These are phyloP conservation scores for Nicotiana benthamiana DNA, from an alignment of 257 asterid species.

Conservation along the genomic window DNA sequence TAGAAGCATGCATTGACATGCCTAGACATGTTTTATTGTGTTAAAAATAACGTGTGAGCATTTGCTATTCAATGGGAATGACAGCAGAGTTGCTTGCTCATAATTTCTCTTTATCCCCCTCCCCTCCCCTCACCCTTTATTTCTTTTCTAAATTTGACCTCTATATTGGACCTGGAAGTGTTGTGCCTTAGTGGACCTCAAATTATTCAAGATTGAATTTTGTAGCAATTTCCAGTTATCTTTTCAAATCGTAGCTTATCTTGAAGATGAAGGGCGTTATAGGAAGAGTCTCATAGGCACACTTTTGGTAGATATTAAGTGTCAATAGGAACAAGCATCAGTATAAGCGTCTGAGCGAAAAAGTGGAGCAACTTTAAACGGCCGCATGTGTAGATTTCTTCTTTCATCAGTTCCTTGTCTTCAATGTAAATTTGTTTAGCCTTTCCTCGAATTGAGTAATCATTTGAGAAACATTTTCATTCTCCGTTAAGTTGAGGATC, in stretches of 20 bases:
- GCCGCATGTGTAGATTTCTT: too few relatives aligned
- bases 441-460: too few relatives aligned
- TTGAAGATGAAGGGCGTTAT: too few relatives aligned
- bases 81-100: not conserved
- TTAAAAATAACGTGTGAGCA: slow-evolving; percentile 12
- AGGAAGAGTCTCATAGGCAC: too few relatives aligned
- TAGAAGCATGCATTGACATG: slow-evolving; percentile 11
- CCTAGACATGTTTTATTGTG: slow-evolving; percentile 4
- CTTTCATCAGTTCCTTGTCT: too few relatives aligned
- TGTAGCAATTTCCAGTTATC: not conserved
- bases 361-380: too few relatives aligned
- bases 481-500: too few relatives aligned
- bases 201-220: not conserved
- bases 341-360: too few relatives aligned
- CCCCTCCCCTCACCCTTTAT: not conserved
- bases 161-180: not conserved
- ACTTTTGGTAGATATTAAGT: too few relatives aligned
- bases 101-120: not conserved
- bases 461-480: too few relatives aligned
- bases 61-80: slow-evolving; percentile 13
- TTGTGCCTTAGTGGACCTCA: not conserved
- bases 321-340: too few relatives aligned
- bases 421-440: too few relatives aligned
- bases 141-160: not conserved
- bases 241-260: not conserved